Evolutionary conservation across 768 basidiomycete genomes (phyloP), one percentile per base, ranked within the genome.

Genomic region (Gymnopilus dilepis): DNA sequence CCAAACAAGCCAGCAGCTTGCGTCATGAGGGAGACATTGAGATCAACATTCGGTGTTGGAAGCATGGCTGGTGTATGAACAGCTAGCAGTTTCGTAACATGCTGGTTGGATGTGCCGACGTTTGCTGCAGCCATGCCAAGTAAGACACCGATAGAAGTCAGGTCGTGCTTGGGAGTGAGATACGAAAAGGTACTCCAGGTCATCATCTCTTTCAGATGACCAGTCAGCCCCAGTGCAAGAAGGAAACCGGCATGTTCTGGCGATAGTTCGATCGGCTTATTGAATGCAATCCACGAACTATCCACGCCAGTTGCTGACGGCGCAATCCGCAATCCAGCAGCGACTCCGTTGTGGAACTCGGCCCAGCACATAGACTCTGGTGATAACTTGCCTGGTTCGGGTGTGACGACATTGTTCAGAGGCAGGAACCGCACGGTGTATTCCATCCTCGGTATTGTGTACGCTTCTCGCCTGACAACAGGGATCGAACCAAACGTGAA

Each of bases 261-360:
- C 4, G 92, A 95, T 56, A 96, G 83, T 45, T 96, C 92, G 0
- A 87, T 83, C 0, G 97, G 97, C 67, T 92, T 93, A 75, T 99
- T 97, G 82, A 96, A 98, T 13, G 91, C 89, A 56, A 97, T 95
- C 94, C 96, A 98, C 0, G 95, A 94, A 68, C 92, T 93, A 71
- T 97, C 94, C 42, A 99, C 84, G 9, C 86, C 87, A 50, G 79
- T 75, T 8, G 89, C 84, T n/a, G 85, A 82, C 0, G 92, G 87
- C 0, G 90, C 87, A 52, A 98, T 87, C 6, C 93, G 88, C 43
- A 99, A 74, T 2, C 91, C 97, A 4, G 94, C 92, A 7, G 95
- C 94, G 0, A 97, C 97, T 9, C 97, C 97, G 64, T 97, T 95
- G 75, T 99, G 95, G 75, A 99, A 99, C 62, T 96, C 92, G n/a